Percentiles rank a stretch among this genome's conserved stretches.
phyloP scores from a whole-genome alignment of 345 rosid genomes.

The Gossypium mustelinum region DNA sequence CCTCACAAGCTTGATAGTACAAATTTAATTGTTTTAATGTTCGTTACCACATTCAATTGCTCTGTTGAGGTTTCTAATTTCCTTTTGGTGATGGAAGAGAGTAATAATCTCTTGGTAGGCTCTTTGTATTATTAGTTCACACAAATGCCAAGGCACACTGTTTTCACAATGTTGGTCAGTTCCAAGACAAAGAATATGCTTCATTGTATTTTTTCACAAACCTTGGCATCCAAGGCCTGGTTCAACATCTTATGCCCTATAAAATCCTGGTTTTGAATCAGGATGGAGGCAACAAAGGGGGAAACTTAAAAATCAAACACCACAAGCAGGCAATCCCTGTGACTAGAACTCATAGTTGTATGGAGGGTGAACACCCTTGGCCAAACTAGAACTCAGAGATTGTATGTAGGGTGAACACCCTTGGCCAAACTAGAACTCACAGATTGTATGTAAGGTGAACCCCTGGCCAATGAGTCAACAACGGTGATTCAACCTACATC shows the following conservation, averaged over 20 bases:
- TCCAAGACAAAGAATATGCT: neutral
- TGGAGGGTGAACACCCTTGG: too few species aligned
- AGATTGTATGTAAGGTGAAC: too few species aligned
- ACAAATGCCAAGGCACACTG: neutral
- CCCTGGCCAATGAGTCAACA: too few species aligned
- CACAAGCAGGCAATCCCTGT: too few species aligned
- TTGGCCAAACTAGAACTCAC: too few species aligned
- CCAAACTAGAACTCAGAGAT: too few species aligned
- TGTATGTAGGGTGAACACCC: too few species aligned
- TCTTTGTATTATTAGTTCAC: neutral
- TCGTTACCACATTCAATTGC: too few species aligned
- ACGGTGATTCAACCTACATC: too few species aligned
- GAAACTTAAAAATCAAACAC: neutral
- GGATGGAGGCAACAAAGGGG: neutral
- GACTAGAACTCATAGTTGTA: too few species aligned
- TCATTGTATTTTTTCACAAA: constrained; percentile 23
- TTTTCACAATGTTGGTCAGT: neutral
- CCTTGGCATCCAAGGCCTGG: constrained; percentile 72
- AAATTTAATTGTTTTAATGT: too few species aligned
- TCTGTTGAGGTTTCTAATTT: neutral
- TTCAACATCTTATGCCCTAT: constrained; percentile 81
- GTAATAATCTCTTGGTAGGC: neutral
- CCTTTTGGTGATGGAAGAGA: neutral
- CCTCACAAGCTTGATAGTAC: too few species aligned
- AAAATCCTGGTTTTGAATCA: constrained; percentile 16